Percentiles rank a stretch among this genome's conserved stretches.
phyloP scores from a whole-genome alignment of 2,329 filamentous ascomycete genomes.

The Penicillium sp. region DNA sequence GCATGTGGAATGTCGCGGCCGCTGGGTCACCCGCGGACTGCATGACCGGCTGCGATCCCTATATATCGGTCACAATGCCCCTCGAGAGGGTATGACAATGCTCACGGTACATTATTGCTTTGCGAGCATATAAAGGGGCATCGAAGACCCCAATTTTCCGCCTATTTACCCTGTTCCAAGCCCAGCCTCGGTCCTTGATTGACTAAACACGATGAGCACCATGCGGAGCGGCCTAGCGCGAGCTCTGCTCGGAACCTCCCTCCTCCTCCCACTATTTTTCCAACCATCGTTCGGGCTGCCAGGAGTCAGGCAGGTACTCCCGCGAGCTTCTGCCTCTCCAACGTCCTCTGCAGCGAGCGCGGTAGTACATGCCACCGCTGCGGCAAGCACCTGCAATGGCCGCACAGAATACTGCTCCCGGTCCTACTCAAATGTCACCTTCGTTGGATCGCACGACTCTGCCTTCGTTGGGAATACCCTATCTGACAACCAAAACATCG shows the following conservation, averaged over 20 bases:
- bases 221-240: slow-evolving; percentile 3
- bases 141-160: background rate
- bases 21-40: slow-evolving; percentile 7
- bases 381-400: slow-evolving; percentile 55
- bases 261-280: no score
- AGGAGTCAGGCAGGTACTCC: no score
- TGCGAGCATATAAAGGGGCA: background rate
- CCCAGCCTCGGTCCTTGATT: no score
- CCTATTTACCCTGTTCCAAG: no score
- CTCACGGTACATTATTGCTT: background rate
- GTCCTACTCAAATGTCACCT: slow-evolving; percentile 59
- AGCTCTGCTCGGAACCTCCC: slow-evolving; percentile 6
- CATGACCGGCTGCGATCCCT: slow-evolving; percentile 8
- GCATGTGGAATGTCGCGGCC: slow-evolving; percentile 16
- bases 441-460: slow-evolving; percentile 63
- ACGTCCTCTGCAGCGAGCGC: background rate
- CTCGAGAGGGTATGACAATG: background rate
- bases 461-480: slow-evolving; percentile 59
- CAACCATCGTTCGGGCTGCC: no score
- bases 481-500: slow-evolving; percentile 60
- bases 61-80: slow-evolving; percentile 8
- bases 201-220: slow-evolving; percentile 9
- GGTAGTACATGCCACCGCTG: slow-evolving; percentile 4
- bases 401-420: slow-evolving; percentile 55
- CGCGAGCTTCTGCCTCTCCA: background rate